Evolutionary conservation across 2,329 filamentous ascomycete genomes (phyloP), one percentile per base, ranked within the genome.

Genomic region (Chrysosporium queenslandicum): DNA sequence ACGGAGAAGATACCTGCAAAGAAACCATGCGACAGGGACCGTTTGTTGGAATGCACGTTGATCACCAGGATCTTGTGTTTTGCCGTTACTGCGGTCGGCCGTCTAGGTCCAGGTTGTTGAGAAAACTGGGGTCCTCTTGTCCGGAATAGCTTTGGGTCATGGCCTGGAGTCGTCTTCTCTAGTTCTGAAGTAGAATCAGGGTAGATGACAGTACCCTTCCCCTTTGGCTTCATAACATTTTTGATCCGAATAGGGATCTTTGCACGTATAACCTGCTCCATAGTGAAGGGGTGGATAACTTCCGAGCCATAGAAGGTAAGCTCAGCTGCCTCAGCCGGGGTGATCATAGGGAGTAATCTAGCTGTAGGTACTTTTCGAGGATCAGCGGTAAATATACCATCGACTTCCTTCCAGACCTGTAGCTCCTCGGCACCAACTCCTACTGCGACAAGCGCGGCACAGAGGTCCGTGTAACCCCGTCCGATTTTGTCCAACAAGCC

Each of bases 401-500:
- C 92, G 5, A 98, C 92, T 67, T 98, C 92, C 73, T 98, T 98
- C 92, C 92, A 97, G 58, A 98, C 86, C 69, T 98, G 92, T 49
- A 98, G 77, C 68, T 98, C 92, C 50, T 84, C 75, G 0, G 92
- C 92, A 61, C 81, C 76, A n/a, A 94, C 74, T 3, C 89, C 91
- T 8, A 98, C 91, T 1, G 92, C 89, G 48, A 90, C 84, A 14
- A 98, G 76, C 4, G 92, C 90, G 11, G 92, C 91, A 67, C 92
- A 97, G 43, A 98, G 79, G 69, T 98, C 92, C 8, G 92, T 97
- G 70, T 98, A 98, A 27, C 92, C 92, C 61, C 92, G 85, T 18
- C 92, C 92, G 58, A 98, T 87, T 60, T 94, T 86, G 61, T 91
- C 86, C 61, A 98, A 81, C 53, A 98, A 77, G 56, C 90, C 91